phyloP scores from a whole-genome alignment of 2,329 filamentous ascomycete species.

The Pseudodiploospora longispora region DNA sequence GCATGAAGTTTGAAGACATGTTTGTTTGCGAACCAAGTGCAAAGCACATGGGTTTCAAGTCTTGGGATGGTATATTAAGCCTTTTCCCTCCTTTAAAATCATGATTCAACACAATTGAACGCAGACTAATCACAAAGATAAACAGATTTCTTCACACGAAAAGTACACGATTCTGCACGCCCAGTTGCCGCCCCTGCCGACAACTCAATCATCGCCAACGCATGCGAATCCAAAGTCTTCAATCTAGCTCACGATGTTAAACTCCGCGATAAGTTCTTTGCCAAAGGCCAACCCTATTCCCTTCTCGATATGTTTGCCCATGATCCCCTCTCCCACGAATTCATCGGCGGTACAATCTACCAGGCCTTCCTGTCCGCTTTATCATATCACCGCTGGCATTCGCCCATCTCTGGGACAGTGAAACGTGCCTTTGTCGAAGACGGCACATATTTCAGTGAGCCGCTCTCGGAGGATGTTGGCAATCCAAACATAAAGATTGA shows the following conservation, averaged over 20 bases:
- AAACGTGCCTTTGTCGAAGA: constrained; percentile 48
- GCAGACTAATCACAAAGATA: neutral
- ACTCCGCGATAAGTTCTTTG: constrained; percentile 55
- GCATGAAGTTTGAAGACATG: constrained; percentile 48
- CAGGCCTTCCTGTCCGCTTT: constrained; percentile 61
- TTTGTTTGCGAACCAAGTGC: constrained; percentile 50
- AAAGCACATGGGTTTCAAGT: constrained; percentile 51
- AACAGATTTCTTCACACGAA: constrained; percentile 55
- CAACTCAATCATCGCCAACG: constrained; percentile 47
- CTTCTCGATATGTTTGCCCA: constrained; percentile 54
- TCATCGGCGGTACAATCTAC: constrained; percentile 58
- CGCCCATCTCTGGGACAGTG: constrained; percentile 56
- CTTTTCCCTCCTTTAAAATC: too few species aligned
- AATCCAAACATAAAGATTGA: constrained; percentile 28
- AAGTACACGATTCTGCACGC: constrained; percentile 43
- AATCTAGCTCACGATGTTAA: constrained; percentile 41
- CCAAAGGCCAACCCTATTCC: constrained; percentile 63
- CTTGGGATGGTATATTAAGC: constrained; percentile 49
- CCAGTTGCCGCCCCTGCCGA: constrained; percentile 52
- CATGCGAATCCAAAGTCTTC: constrained; percentile 56
- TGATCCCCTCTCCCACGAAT: constrained; percentile 44
- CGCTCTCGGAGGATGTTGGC: constrained; percentile 29
- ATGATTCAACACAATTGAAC: neutral
- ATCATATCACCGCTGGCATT: constrained; percentile 66
- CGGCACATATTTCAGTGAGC: constrained; percentile 62